Base-by-base conservation (phyloP, 2,329 filamentous ascomycete species). In the Zasmidium angulare region DNA sequence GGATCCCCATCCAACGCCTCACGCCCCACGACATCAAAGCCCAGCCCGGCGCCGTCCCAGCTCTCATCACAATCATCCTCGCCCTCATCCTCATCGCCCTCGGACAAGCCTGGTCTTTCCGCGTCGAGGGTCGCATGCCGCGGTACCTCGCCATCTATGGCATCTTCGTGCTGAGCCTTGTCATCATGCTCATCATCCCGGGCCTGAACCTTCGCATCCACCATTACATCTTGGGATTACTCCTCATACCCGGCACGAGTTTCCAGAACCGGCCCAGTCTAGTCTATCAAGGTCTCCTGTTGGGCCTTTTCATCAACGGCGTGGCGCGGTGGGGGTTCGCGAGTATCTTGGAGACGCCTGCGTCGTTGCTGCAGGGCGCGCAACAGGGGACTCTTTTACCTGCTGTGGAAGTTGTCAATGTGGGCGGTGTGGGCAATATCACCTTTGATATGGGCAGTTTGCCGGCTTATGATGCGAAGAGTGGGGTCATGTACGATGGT, bases 241-340 rank as follows among this genome's bases (percentile, higher is more conserved):
- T 98, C 0, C 83, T 99, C 0, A 83, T 98, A 3, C 91, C 93
- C 0, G 95, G 93, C 0, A 98, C 95, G 0, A 87, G 86, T 55
- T 86, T 98, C 74, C 93, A 96, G 66, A 98, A 90, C 4, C 85
- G 95, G 0, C 89, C 91, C 0, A 88, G 88, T 0, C 80, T 98
- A 9, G 75, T 96, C 1, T 98, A 95, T 70, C 93, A 98, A 74
- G 95, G 95, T 11, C 79, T 99, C 1, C 81, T 99, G 0, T 79
- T 98, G 7, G 95, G 95, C 0, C 82, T 98, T 0, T 98, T 97
- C 74, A 88, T 97, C 77, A 97, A 97, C 72, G 93, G 95, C 54
- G 86, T 96, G 60, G 93, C 93, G 2, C 84, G 93, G 47, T 98
- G 95, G 95, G 93, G 93, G 0, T 99, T 96, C 73, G 93, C 91